These are phyloP conservation scores for Rhododendron molle DNA, from an alignment of 148 eudicot species.

Conservation along the genomic window DNA sequence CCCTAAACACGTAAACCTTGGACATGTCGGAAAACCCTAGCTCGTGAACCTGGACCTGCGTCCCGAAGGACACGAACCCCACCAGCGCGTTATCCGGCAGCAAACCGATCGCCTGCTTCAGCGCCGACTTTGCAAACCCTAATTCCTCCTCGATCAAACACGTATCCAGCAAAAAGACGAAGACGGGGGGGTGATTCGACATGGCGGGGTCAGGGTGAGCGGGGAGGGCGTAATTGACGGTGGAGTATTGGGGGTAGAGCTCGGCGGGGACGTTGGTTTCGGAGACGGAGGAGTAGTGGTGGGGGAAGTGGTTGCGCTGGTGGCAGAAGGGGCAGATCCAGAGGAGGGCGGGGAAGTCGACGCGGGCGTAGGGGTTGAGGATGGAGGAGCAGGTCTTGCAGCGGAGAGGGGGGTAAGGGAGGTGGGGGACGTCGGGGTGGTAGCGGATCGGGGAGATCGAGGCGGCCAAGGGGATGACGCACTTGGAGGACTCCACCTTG, in stretches of 20 bases:
- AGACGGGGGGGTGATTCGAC: conserved; percentile 31
- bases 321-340: conserved; percentile 94
- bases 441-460: conserved; percentile 72
- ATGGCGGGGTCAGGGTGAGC: not conserved
- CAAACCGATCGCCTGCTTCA: conserved; percentile 59
- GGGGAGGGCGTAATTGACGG: conserved; percentile 43
- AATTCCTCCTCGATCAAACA: conserved; percentile 90
- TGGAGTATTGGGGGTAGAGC: conserved; percentile 65
- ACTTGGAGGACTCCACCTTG: conserved; percentile 76
- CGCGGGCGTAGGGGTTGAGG: conserved; percentile 63
- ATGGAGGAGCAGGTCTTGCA: conserved; percentile 67
- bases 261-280: conserved; percentile 81
- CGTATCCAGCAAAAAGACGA: conserved; percentile 68
- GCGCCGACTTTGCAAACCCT: conserved; percentile 67
- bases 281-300: conserved; percentile 55
- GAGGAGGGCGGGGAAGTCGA: conserved; percentile 65
- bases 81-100: conserved; percentile 75
- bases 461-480: conserved; percentile 86
- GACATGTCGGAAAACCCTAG: conserved; percentile 76
- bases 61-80: conserved; percentile 79
- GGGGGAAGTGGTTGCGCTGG: conserved; percentile 86
- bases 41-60: conserved; percentile 94
- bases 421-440: conserved; percentile 45
- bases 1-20: conserved; percentile 83
- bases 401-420: conserved; percentile 76